Evolutionary conservation across 2,329 filamentous ascomycete genomes (phyloP).

Genomic region (Fusarium multiceps): DNA sequence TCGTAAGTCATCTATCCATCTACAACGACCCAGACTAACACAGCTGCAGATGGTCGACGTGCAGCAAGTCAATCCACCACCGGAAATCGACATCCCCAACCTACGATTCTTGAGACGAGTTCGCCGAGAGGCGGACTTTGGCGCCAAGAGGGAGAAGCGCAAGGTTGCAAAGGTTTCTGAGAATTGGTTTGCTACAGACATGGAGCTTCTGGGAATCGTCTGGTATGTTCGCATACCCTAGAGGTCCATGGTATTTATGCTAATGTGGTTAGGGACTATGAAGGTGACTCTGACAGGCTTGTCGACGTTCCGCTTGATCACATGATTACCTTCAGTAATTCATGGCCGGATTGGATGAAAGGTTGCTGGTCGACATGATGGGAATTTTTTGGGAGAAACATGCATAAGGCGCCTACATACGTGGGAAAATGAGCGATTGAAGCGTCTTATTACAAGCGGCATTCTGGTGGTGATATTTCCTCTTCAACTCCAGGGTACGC

Average conservation of each 20-base stretch:
- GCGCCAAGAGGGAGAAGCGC: neutral
- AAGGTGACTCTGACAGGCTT: fast-evolving
- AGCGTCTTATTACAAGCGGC: neutral
- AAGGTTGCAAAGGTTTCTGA: neutral
- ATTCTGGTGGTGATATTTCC: neutral
- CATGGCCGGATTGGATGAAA: fast-evolving
- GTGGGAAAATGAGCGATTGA: neutral
- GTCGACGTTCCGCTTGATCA: neutral
- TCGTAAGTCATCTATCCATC: no score
- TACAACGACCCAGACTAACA: neutral
- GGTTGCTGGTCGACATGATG: neutral
- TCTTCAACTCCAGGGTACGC: neutral
- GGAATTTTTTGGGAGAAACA: neutral
- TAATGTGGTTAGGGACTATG: neutral
- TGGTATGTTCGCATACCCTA: neutral
- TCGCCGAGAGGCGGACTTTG: neutral
- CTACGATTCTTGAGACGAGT: neutral
- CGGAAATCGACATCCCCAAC: neutral
- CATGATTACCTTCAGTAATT: neutral
- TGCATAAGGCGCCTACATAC: neutral
- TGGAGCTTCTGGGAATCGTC: neutral
- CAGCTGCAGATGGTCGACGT: neutral
- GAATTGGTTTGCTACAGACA: neutral
- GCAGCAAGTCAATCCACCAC: no score
- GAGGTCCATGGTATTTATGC: fast-evolving